phyloP scores from a whole-genome alignment of 228 moss, liverwort and hornwort species.

The Sphagnum magellanicum region DNA sequence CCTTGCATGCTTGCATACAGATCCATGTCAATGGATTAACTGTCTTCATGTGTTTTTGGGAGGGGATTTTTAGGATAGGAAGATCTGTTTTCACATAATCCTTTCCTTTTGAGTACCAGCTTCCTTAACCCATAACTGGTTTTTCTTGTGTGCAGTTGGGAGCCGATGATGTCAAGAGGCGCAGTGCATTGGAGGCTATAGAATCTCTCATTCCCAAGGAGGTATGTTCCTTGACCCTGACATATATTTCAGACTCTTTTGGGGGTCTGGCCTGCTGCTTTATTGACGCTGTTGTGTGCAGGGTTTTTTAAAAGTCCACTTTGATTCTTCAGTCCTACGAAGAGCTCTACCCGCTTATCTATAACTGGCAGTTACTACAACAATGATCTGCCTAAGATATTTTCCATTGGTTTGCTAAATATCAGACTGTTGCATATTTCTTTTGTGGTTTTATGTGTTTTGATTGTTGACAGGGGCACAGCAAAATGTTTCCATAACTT shows the following conservation, averaged over 20 bases:
- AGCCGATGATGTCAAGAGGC: slow-evolving; percentile 8
- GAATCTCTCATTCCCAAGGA: slow-evolving; percentile 81
- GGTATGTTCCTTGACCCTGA: slow-evolving; percentile 27
- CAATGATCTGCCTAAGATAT: background rate
- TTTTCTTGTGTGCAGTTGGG: no score
- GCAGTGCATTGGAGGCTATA: slow-evolving; percentile 71
- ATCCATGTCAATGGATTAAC: no score
- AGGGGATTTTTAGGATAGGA: no score
- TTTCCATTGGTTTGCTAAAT: background rate
- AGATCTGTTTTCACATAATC: no score
- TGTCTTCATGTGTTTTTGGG: no score
- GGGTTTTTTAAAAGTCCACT: background rate
- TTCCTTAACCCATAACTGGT: no score
- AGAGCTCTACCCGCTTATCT: no score
- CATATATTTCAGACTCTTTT: background rate
- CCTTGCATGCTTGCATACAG: no score
- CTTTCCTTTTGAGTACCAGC: no score
- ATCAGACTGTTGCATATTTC: background rate
- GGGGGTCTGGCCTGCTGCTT: background rate
- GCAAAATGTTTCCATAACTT: background rate
- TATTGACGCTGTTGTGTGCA: background rate
- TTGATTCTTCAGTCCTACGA: background rate
- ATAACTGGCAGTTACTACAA: background rate
- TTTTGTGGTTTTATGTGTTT: background rate
- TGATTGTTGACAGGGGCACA: background rate